Conservation (phyloP, 805 yeast genomes). For the Suhomyces tanzawaensis region DNA sequence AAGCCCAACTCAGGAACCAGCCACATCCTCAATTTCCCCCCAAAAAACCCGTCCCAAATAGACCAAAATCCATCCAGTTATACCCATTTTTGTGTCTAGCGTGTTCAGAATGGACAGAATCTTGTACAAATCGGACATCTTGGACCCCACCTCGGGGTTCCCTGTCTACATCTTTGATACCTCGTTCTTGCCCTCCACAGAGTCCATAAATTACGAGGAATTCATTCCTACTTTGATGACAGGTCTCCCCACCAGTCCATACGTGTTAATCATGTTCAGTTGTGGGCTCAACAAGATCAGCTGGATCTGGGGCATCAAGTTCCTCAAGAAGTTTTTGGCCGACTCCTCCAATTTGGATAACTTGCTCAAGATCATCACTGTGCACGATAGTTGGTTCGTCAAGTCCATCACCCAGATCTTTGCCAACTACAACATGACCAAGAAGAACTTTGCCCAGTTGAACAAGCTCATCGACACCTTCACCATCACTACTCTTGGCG, state of each 20-base stretch:
- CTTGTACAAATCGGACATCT: constrained; percentile 57
- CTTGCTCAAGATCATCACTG: constrained; percentile 65
- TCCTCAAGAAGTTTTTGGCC: constrained; percentile 55
- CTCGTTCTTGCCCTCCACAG: constrained; percentile 67
- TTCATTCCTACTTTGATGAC: constrained; percentile 57
- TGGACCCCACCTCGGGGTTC: constrained; percentile 63
- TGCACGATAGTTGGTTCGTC: constrained; percentile 89
- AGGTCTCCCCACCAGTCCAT: constrained; percentile 59
- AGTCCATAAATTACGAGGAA: constrained; percentile 41
- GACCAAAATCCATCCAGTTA: no score
- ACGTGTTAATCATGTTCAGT: constrained; percentile 72
- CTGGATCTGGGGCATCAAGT: constrained; percentile 69
- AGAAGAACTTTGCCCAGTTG: constrained; percentile 25
- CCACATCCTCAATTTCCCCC: no score
- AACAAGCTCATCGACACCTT: constrained; percentile 28
- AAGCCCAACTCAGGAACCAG: no score
- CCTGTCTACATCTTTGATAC: constrained; percentile 85
- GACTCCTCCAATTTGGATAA: constrained; percentile 46
- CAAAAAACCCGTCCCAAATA: no score
- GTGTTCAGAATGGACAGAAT: constrained; percentile 46
- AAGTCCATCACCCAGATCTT: constrained; percentile 73
- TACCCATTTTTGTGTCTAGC: no score
- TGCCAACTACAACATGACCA: constrained; percentile 51
- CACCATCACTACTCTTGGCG: constrained; percentile 12
- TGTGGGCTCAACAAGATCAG: constrained; percentile 69